phyloP scores from a whole-genome alignment of 371 early-diverging fungal species.

The Zopfochytrium polystomum region DNA sequence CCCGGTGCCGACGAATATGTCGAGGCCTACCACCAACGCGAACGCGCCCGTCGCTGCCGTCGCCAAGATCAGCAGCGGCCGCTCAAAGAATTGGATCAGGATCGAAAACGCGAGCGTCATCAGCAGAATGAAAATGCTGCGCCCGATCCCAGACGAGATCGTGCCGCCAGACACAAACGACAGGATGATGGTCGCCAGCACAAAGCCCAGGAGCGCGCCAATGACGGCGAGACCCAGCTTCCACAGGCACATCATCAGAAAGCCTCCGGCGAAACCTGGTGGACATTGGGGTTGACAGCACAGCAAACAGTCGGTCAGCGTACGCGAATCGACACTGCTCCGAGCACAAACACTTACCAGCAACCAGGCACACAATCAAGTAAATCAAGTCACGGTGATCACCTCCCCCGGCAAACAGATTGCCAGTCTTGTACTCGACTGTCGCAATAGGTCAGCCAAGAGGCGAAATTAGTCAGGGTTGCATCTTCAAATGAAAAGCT shows the following conservation, averaged over 20 bases:
- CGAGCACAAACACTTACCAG: conserved; percentile 11
- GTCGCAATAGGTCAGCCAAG: neutral
- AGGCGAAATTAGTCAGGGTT: too few relatives aligned
- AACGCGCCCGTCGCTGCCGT: conserved; percentile 68
- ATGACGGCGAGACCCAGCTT: conserved; percentile 23
- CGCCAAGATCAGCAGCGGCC: conserved; percentile 55
- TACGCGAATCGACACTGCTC: too few relatives aligned
- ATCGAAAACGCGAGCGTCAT: conserved; percentile 53
- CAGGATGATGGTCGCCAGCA: conserved; percentile 49
- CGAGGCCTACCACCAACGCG: conserved; percentile 66
- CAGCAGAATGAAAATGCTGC: conserved; percentile 60
- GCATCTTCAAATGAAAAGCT: neutral
- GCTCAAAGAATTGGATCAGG: conserved; percentile 44
- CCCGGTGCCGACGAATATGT: conserved; percentile 70
- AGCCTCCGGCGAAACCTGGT: conserved; percentile 56
- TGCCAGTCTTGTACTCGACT: neutral
- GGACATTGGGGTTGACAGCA: too few relatives aligned
- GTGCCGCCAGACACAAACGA: conserved; percentile 55
- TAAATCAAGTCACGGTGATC: conserved; percentile 38
- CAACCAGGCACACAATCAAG: conserved; percentile 52
- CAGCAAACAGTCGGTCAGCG: too few relatives aligned
- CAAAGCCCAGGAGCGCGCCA: conserved; percentile 30
- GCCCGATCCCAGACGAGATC: conserved; percentile 54
- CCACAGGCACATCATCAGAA: conserved; percentile 46
- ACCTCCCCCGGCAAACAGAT: conserved; percentile 26